Evolutionary conservation across 2,329 filamentous ascomycete species (phyloP).

Genomic region (Monilinia fructicola): DNA sequence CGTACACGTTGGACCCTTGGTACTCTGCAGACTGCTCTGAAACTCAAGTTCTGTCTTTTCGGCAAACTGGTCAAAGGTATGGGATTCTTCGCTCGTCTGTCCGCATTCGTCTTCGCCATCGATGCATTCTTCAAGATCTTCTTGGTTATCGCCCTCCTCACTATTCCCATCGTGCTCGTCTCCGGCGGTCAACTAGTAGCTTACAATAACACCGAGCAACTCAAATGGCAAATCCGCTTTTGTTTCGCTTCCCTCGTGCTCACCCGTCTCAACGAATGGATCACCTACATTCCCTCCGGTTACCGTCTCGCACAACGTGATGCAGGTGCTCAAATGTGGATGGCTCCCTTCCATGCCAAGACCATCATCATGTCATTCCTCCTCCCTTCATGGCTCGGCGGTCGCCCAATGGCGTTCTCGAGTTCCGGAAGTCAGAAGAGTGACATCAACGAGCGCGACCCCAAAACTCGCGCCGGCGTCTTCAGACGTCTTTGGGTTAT

Average conservation of each 20-base stretch:
- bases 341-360: conserved; percentile 60
- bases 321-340: conserved; percentile 58
- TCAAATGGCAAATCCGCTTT: conserved; percentile 58
- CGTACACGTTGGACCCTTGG: conserved; percentile 50
- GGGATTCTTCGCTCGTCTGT: conserved; percentile 57
- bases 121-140: conserved; percentile 57
- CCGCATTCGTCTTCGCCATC: conserved; percentile 57
- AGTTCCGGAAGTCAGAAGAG: conserved; percentile 58
- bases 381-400: conserved; percentile 59
- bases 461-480: conserved; percentile 52
- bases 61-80: conserved; percentile 54
- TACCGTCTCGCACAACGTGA: conserved; percentile 60
- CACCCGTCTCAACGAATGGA: conserved; percentile 57
- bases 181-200: conserved; percentile 58
- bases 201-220: conserved; percentile 52
- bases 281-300: conserved; percentile 58
- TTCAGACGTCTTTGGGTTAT: conserved; percentile 54
- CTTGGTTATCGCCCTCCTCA: conserved; percentile 54
- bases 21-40: conserved; percentile 55
- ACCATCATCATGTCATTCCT: conserved; percentile 58
- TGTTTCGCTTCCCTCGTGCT: conserved; percentile 53
- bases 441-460: conserved; percentile 58
- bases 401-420: conserved; percentile 58
- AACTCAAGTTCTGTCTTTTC: conserved; percentile 60
- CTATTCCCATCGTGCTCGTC: conserved; percentile 58